These are phyloP conservation scores for Fonsecaea pugnacius DNA, from an alignment of 2,329 filamentous ascomycete genomes.

Conservation along the genomic window DNA sequence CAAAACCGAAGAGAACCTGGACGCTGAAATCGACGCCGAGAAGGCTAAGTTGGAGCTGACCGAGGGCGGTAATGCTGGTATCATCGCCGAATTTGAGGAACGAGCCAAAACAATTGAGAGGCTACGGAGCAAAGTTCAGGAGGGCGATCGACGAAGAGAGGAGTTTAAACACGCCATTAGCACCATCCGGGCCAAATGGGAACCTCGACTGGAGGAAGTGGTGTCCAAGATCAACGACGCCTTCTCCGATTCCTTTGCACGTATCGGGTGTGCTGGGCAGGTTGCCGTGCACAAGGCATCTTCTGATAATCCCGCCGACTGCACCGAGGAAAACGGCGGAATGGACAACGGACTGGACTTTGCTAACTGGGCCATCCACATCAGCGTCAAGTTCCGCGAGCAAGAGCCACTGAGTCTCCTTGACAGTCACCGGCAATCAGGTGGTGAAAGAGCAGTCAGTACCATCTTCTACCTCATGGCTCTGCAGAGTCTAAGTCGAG, in stretches of 20 bases:
- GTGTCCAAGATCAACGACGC: conserved; percentile 82
- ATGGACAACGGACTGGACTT: conserved; percentile 72
- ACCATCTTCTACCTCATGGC: conserved; percentile 99
- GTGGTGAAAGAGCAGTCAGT: conserved; percentile 91
- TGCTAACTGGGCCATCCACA: conserved; percentile 89
- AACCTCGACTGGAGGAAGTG: conserved; percentile 78
- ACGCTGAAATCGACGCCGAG: conserved; percentile 74
- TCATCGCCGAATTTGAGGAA: conserved; percentile 76
- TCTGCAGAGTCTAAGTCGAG: conserved; percentile 87
- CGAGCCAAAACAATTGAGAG: conserved; percentile 70
- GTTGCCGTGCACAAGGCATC: conserved; percentile 78
- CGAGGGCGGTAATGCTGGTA: conserved; percentile 65
- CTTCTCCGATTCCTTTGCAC: conserved; percentile 89
- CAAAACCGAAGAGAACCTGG: conserved; percentile 66
- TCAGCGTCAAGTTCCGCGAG: conserved; percentile 92
- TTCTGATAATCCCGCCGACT: conserved; percentile 42
- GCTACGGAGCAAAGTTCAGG: conserved; percentile 48
- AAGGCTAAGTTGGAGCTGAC: conserved; percentile 77
- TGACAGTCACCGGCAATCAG: conserved; percentile 90
- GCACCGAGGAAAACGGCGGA: conserved; percentile 35
- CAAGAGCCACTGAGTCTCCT: conserved; percentile 82
- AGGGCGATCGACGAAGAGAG: conserved; percentile 60
- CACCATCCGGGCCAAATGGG: conserved; percentile 74
- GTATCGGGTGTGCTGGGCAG: conserved; percentile 92
- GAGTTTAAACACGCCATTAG: conserved; percentile 63